Evolutionary conservation across 1,284 basidiomycete genomes (phyloP).

Genomic region (Marasmius sp.): DNA sequence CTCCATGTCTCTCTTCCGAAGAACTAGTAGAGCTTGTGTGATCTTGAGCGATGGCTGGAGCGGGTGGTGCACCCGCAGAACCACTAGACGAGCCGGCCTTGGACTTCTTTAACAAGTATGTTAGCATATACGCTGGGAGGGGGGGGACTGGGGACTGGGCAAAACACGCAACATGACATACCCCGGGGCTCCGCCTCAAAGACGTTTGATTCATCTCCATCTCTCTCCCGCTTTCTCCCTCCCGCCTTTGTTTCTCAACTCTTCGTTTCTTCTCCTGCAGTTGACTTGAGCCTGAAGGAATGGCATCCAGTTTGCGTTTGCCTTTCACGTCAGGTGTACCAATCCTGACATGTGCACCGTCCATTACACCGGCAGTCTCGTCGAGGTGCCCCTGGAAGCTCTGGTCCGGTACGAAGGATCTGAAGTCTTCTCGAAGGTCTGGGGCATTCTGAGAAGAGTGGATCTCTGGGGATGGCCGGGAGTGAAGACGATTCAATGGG

Average conservation of each 20-base stretch:
- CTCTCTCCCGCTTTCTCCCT: slow-evolving; percentile 36
- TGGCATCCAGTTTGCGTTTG: slow-evolving; percentile 35
- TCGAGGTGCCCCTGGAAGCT: slow-evolving; percentile 50
- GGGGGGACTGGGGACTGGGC: slow-evolving; percentile 3
- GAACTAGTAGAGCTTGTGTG: too few relatives aligned
- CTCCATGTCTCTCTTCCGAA: too few relatives aligned
- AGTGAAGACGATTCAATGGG: slow-evolving; percentile 83
- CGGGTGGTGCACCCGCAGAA: too few relatives aligned
- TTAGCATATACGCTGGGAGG: slow-evolving; percentile 5
- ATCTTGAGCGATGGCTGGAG: too few relatives aligned
- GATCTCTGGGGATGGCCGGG: too few relatives aligned
- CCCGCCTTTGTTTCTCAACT: slow-evolving; percentile 42
- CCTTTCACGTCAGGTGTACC: slow-evolving; percentile 20
- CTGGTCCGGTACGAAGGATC: slow-evolving; percentile 85
- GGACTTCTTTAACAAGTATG: slow-evolving; percentile 29
- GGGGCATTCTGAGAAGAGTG: slow-evolving; percentile 86
- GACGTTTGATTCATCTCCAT: slow-evolving; percentile 33
- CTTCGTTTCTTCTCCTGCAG: slow-evolving; percentile 70
- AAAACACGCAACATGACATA: too few relatives aligned
- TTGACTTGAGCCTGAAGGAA: slow-evolving; percentile 28
- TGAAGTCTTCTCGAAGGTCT: slow-evolving; percentile 89
- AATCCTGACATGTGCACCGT: slow-evolving; percentile 18
- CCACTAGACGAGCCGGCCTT: slow-evolving; percentile 32
- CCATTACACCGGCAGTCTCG: slow-evolving; percentile 30
- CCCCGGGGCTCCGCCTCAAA: slow-evolving; percentile 18